Percentiles rank a stretch among this genome's conserved stretches.
Conservation (phyloP, 1,284 basidiomycete genomes). For the Melanopsichium pennsylvanicum region DNA sequence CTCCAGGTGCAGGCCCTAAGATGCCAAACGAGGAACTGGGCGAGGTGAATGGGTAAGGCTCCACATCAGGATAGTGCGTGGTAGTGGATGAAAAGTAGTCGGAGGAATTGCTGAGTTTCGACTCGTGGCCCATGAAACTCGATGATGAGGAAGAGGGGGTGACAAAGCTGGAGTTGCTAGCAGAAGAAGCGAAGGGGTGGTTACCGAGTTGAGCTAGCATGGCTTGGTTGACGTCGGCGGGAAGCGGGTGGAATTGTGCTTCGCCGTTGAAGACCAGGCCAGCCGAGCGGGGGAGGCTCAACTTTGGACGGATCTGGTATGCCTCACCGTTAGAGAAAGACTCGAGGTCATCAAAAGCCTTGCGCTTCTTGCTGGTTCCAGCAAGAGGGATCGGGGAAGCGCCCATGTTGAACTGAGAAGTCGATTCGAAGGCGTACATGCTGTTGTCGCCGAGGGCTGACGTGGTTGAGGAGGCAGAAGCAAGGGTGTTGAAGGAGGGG, state of each 20-base stretch:
- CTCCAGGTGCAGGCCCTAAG: slow-evolving; percentile 20
- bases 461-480: too few species aligned
- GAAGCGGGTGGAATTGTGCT: slow-evolving; percentile 51
- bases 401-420: slow-evolving; percentile 31
- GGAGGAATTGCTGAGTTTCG: slow-evolving; percentile 17
- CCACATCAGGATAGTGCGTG: slow-evolving; percentile 21
- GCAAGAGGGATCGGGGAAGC: too few species aligned
- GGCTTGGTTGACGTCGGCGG: slow-evolving; percentile 41
- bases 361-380: slow-evolving; percentile 39
- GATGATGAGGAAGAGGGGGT: slow-evolving; percentile 33
- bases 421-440: slow-evolving; percentile 23
- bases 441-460: too few species aligned
- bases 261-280: slow-evolving; percentile 29
- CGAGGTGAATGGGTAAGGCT: slow-evolving; percentile 26
- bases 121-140: slow-evolving; percentile 24
- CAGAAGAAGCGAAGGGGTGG: slow-evolving; percentile 13
- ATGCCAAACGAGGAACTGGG: slow-evolving; percentile 32
- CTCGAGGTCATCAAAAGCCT: slow-evolving; percentile 33
- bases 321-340: slow-evolving; percentile 3
- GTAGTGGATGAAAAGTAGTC: slow-evolving; percentile 29
- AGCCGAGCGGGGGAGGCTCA: slow-evolving; percentile 26
- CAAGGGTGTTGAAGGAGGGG: too few species aligned
- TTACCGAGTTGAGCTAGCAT: slow-evolving; percentile 45
- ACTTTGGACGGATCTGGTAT: slow-evolving; percentile 24
- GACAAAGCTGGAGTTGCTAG: neutral